Evolutionary conservation across 805 yeast genomes (phyloP).

Genomic region (Suhomyces tanzawaensis): DNA sequence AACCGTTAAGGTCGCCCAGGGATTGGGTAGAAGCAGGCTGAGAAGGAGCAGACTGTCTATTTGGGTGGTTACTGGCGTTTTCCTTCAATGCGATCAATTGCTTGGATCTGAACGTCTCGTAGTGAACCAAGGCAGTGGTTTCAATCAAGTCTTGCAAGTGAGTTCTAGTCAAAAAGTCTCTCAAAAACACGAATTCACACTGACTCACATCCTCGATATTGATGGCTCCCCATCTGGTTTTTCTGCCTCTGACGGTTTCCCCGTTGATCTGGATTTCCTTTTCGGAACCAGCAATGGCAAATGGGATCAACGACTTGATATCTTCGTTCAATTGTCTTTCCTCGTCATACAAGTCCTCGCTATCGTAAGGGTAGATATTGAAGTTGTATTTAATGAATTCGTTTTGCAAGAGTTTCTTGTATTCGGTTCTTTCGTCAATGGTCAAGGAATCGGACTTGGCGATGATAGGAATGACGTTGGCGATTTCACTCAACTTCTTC

Average conservation of each 20-base stretch:
- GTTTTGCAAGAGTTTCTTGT: constrained; percentile 72
- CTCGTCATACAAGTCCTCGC: constrained; percentile 64
- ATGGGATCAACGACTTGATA: constrained; percentile 75
- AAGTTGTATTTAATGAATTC: constrained; percentile 74
- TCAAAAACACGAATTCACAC: constrained; percentile 91
- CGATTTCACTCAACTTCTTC: constrained; percentile 80
- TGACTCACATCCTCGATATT: constrained; percentile 93
- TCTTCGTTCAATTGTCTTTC: constrained; percentile 72
- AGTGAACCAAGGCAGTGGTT: constrained; percentile 82
- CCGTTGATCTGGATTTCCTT: constrained; percentile 73
- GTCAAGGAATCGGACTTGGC: constrained; percentile 93
- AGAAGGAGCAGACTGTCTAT: constrained; percentile 30
- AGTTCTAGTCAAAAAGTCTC: constrained; percentile 92
- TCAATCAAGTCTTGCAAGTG: constrained; percentile 95
- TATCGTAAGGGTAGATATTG: constrained; percentile 81
- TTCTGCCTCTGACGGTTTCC: constrained; percentile 80
- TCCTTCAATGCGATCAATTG: constrained; percentile 93
- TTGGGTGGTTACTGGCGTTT: constrained; percentile 56
- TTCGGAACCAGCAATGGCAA: constrained; percentile 93
- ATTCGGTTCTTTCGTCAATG: constrained; percentile 72
- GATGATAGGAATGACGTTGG: constrained; percentile 92
- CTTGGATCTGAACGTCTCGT: constrained; percentile 89
- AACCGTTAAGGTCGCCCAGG: constrained; percentile 1
- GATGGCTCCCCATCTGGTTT: constrained; percentile 90
- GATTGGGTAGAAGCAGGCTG: constrained; percentile 10